Evolutionary conservation across 306 rosid species (phyloP).

Genomic region (Trifolium dubium): DNA sequence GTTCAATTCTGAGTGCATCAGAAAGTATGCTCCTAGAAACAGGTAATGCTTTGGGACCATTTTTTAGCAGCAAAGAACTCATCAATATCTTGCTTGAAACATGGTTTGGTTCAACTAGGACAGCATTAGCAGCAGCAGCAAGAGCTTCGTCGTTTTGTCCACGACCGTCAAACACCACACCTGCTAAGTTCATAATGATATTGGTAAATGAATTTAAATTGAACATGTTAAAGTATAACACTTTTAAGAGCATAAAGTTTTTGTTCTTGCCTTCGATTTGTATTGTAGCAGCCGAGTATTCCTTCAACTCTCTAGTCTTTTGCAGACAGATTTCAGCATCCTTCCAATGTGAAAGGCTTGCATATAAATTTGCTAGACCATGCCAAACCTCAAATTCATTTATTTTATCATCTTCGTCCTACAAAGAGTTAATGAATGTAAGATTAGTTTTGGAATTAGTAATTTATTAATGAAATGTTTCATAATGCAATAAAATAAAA

Average conservation of each 20-base stretch:
- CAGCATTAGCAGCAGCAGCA: conserved; percentile 51
- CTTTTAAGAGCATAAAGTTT: conserved; percentile 31
- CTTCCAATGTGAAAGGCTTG: conserved; percentile 90
- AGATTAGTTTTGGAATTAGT: conserved; percentile 18
- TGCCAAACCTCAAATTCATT: conserved; percentile 90
- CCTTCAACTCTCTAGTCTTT: conserved; percentile 75
- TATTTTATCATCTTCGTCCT: conserved; percentile 70
- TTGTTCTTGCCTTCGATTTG: conserved; percentile 77
- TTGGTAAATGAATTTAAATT: neutral
- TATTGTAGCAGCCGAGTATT: conserved; percentile 57
- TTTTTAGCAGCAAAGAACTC: conserved; percentile 59
- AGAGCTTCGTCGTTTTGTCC: conserved; percentile 71
- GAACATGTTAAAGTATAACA: conserved; percentile 33
- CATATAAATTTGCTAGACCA: conserved; percentile 83
- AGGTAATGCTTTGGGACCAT: conserved; percentile 65
- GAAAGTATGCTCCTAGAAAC: conserved; percentile 84
- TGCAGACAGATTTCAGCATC: conserved; percentile 91
- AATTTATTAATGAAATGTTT: neutral
- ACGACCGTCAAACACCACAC: conserved; percentile 64
- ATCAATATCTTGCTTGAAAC: conserved; percentile 79
- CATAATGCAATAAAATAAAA: too few relatives aligned
- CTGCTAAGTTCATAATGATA: conserved; percentile 52
- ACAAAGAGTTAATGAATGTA: conserved; percentile 32
- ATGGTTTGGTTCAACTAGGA: conserved; percentile 61
- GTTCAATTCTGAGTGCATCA: conserved; percentile 85